Evolutionary conservation across 768 basidiomycete genomes (phyloP).

Genomic region (Paxillus ammoniavirescens): DNA sequence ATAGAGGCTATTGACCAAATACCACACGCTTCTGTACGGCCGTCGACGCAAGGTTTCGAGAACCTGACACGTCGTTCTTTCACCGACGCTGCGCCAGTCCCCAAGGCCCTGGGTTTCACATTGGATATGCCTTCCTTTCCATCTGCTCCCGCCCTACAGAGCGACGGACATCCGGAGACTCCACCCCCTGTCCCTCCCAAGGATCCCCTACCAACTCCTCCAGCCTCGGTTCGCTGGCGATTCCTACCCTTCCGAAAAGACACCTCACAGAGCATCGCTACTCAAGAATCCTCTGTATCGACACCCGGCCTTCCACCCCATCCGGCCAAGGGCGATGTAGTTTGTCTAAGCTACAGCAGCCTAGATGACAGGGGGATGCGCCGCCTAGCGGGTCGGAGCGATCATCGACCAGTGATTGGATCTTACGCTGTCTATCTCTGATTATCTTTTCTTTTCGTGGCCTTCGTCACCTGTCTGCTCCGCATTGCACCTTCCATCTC

Average conservation of each 20-base stretch:
- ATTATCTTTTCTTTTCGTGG: slow-evolving; percentile 5
- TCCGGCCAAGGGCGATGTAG: slow-evolving; percentile 63
- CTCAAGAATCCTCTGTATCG: slow-evolving; percentile 23
- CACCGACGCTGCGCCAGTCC: slow-evolving; percentile 2
- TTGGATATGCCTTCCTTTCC: slow-evolving; percentile 14
- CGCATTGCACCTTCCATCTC: slow-evolving; percentile 4
- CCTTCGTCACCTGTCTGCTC: slow-evolving; percentile 8
- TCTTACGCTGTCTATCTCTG: slow-evolving; percentile 69
- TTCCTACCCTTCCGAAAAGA: slow-evolving; percentile 50
- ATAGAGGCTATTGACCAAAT: slow-evolving; percentile 24
- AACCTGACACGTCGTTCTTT: slow-evolving; percentile 17
- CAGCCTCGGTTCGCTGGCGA: slow-evolving; percentile 42
- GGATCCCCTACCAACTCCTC: slow-evolving; percentile 23
- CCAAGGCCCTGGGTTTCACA: slow-evolving; percentile 5
- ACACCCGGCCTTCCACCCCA: slow-evolving; percentile 21
- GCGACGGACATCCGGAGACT: slow-evolving; percentile 17
- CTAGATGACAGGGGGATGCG: slow-evolving; percentile 76
- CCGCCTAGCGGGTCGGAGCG: slow-evolving; percentile 72
- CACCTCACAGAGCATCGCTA: slow-evolving; percentile 27
- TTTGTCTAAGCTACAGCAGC: slow-evolving; percentile 70
- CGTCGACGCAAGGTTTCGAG: slow-evolving; percentile 9
- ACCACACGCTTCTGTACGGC: slow-evolving; percentile 5
- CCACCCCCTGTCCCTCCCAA: slow-evolving; percentile 31
- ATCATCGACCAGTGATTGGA: slow-evolving; percentile 85
- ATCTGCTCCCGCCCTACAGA: slow-evolving; percentile 6